These are phyloP conservation scores for Microbotryum lychnidis-dioicae DNA, from an alignment of 1,284 basidiomycete species.

Conservation along the genomic window DNA sequence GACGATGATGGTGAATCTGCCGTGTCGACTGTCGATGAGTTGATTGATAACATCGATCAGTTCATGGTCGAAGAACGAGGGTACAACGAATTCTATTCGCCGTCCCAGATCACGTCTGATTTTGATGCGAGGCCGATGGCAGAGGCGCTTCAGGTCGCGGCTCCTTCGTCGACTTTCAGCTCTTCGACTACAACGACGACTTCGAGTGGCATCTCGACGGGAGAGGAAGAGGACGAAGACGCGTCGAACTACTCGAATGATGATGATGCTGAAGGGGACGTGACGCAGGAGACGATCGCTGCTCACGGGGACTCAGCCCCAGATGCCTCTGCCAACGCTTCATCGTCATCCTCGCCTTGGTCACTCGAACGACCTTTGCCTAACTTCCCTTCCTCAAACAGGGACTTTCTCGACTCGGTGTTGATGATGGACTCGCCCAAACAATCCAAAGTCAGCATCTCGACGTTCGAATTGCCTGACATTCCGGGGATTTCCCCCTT, in stretches of 20 bases:
- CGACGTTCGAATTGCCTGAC: conserved; percentile 28
- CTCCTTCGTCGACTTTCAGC: conserved; percentile 15
- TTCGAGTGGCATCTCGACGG: background rate
- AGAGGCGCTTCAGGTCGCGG: background rate
- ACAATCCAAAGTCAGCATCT: background rate
- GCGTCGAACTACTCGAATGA: conserved; percentile 17
- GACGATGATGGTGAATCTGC: conserved; percentile 15
- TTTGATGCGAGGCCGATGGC: conserved; percentile 2
- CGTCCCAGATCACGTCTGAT: conserved; percentile 7
- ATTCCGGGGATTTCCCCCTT: conserved; percentile 27
- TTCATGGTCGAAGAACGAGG: conserved; percentile 12
- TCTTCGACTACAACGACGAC: conserved; percentile 3
- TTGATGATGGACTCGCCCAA: too few species aligned
- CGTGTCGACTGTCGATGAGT: conserved; percentile 25
- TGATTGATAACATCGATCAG: conserved; percentile 25
- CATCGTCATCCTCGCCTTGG: too few species aligned
- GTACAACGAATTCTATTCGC: conserved; percentile 12
- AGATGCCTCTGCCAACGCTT: too few species aligned
- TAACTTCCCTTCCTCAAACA: too few species aligned
- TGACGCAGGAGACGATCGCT: background rate
- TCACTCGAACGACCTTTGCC: too few species aligned
- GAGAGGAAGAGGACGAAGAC: conserved; percentile 11
- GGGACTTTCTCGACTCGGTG: too few species aligned
- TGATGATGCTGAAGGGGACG: conserved; percentile 17
- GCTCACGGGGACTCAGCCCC: too few species aligned